Base-by-base conservation (phyloP, 1,284 basidiomycete genomes). In the Tremellales sp. region DNA sequence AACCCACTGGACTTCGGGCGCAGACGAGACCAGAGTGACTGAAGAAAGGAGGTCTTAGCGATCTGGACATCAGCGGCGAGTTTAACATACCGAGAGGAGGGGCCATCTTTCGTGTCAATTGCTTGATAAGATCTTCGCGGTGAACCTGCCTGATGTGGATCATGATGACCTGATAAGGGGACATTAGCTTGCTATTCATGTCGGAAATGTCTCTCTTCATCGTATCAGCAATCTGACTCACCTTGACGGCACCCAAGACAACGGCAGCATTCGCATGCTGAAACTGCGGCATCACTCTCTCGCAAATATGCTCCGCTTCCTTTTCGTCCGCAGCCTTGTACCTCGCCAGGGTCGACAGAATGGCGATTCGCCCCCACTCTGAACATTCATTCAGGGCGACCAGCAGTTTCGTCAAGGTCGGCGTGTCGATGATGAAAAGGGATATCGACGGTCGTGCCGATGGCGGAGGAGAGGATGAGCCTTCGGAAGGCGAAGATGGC, bases 1-100 rank as follows among this genome's bases (percentile, higher is more conserved):
- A 29, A 98, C 93, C 73, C 97, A 99, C 79, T 98, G 95, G 1
- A 99, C 92, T 71, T 98, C 94, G 3, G 93, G 92, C 6, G 94
- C 92, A 2, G 92, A 95, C 0, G 93, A 95, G 25, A 99, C 79
- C 26, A 97, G 75, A 0, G 93, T 90, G 16, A 97, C 93, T 93
- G 64, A 14, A 42, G 24, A 42, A 40, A 37, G 5, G 25, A 13
- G 34, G 34, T 44, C 25, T 45, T 26, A 7, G n/a, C 14, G 14
- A 47, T 41, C 32, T 10, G 29, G 34, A 27, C 5, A 33, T 47
- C 12, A 36, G 29, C 5, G 22, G 4, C 26, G 27, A 28, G 6
- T 39, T 28, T 3, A 6, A 57, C 72, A 42, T 18, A 77, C 76
- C 77, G 38, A 99, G 77, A 18, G 95, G 95, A 7, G 94, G 94